Evolutionary conservation across 345 rosid genomes (phyloP), one percentile per base, ranked within the genome.

Genomic region (Clausena lansium): DNA sequence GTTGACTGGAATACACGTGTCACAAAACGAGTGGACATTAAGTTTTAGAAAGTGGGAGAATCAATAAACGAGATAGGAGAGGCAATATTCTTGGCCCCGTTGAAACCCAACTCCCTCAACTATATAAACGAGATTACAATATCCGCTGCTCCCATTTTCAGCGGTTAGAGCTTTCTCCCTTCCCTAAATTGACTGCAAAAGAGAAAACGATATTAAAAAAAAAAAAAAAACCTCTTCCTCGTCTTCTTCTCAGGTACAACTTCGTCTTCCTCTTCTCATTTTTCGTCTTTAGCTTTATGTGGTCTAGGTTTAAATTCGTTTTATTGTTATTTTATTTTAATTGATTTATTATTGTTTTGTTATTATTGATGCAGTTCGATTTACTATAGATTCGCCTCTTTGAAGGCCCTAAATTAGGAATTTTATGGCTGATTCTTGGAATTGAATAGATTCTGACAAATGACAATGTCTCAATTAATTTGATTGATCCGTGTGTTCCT

Each of bases 1-100:
- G n/a, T n/a, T n/a, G n/a, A n/a, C n/a, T n/a, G n/a, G n/a, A n/a
- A 30, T 13, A 33, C 69, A 89, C 88, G 90, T 85, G 91, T 39
- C 80, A 22, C 4, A 64, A 81, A 9, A 22, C 47, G 11, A 80
- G 75, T 85, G 89, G 86, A 1, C 6, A 2, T 84, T 50, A 61
- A 22, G 25, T 85, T 91, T 91, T 75, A 82, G 91, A 89, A 86
- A 66, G 83, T 59, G 77, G 63, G 76, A 24, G 86, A 87, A 77
- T 8, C 17, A 17, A 6, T n/a, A 1, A 15, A 5, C 25, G 60
- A 62, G 2, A 5, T 19, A 28, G 17, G 20, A 6, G 55, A 22
- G 9, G 5, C 25, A 67, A 36, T 71, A 76, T 60, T 71, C 80
- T 70, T n/a, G 63, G 70, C 70, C 63, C 71, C 54, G n/a, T n/a